A percentile compares a stretch with the other conserved stretches of the same genome.
These are phyloP conservation scores for Piper betle DNA, from an alignment of 164 flowering plant species.

Conservation along the genomic window DNA sequence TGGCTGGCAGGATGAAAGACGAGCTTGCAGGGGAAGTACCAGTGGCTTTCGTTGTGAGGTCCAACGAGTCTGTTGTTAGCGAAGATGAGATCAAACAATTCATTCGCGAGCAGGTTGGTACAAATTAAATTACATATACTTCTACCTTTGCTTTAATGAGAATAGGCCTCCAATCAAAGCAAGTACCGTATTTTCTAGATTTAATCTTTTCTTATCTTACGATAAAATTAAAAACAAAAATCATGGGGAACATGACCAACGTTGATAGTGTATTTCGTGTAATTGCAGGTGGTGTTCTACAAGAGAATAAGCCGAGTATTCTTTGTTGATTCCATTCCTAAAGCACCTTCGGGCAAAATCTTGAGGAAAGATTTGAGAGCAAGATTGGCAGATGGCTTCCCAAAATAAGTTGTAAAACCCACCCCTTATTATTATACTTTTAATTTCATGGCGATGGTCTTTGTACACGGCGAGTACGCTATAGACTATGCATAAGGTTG, in stretches of 20 bases:
- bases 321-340: conserved; percentile 63
- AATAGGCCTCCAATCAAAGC: no score
- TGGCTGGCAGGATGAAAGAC: conserved; percentile 54
- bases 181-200: no score
- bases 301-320: conserved; percentile 55
- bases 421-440: no score
- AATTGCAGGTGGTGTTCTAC: conserved; percentile 84
- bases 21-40: conserved; percentile 82
- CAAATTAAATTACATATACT: no score
- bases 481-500: no score
- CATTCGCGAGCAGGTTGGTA: conserved; percentile 63
- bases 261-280: no score
- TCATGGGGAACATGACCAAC: background rate
- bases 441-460: no score
- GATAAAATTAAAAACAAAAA: background rate
- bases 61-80: conserved; percentile 49
- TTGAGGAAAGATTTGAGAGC: conserved; percentile 62
- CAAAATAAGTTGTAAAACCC: no score
- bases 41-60: conserved; percentile 72
- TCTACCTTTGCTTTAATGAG: no score
- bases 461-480: no score
- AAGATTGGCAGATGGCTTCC: conserved; percentile 34
- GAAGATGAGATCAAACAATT: conserved; percentile 77
- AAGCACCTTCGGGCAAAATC: no score
- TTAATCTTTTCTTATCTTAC: no score